phyloP scores from a whole-genome alignment of 2,329 filamentous ascomycete species.

The Nothophoma quercina region DNA sequence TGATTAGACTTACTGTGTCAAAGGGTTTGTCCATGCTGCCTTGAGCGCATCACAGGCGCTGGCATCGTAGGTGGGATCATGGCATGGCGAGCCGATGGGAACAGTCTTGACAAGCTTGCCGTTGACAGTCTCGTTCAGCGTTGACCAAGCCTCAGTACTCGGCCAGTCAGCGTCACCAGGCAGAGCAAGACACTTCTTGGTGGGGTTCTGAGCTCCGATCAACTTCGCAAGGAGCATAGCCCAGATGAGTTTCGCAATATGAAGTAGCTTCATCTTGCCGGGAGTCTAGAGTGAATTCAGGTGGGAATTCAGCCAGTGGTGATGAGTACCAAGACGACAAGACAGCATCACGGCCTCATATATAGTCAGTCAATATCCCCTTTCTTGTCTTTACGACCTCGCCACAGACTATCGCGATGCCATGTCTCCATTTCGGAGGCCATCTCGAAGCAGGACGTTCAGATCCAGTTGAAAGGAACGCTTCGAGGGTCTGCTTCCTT shows the following conservation, averaged over 20 bases:
- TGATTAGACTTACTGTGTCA: slow-evolving; percentile 26
- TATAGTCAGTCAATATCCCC: slow-evolving; percentile 11
- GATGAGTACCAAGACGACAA: slow-evolving; percentile 5
- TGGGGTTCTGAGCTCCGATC: slow-evolving; percentile 4
- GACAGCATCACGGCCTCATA: slow-evolving; percentile 7
- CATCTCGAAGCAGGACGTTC: slow-evolving; percentile 11
- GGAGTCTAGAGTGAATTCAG: background rate
- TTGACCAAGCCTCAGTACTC: slow-evolving; percentile 38
- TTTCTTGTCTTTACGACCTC: slow-evolving; percentile 6
- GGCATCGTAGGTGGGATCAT: slow-evolving; percentile 34
- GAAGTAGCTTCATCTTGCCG: slow-evolving; percentile 19
- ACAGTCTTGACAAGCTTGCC: slow-evolving; percentile 51
- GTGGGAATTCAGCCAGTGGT: slow-evolving; percentile 2
- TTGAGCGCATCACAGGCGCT: slow-evolving; percentile 19
- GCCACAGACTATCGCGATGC: slow-evolving; percentile 13
- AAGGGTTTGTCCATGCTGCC: slow-evolving; percentile 25
- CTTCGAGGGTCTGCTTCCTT: slow-evolving; percentile 14
- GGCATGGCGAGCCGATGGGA: slow-evolving; percentile 49
- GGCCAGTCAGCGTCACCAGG: slow-evolving; percentile 51
- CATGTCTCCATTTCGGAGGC: slow-evolving; percentile 12
- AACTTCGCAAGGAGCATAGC: slow-evolving; percentile 13
- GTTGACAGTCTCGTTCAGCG: slow-evolving; percentile 48
- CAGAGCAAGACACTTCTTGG: slow-evolving; percentile 20
- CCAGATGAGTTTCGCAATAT: slow-evolving; percentile 19
- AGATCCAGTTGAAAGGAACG: background rate